phyloP scores from a whole-genome alignment of 208 protist genomes.

The Entamoeba moshkovskii region DNA sequence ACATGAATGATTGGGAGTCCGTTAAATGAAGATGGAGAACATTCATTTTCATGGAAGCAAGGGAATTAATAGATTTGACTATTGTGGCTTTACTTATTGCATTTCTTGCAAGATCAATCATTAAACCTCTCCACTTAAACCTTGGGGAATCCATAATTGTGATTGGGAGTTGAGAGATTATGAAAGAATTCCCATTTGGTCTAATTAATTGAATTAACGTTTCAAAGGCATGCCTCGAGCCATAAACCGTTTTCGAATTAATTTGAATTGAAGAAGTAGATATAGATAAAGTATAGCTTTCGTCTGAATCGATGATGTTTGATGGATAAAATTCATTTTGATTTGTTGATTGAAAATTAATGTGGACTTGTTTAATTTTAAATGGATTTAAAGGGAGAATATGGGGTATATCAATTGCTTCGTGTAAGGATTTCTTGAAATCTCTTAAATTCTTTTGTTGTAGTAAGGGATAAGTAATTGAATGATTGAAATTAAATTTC shows the following conservation, averaged over 20 bases:
- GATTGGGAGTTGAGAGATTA: background rate
- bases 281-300: background rate
- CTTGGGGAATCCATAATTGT: slow-evolving; percentile 42
- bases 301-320: background rate
- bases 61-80: slow-evolving; percentile 35
- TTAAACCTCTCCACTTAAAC: slow-evolving; percentile 45
- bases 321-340: background rate
- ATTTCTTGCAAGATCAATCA: slow-evolving; percentile 50
- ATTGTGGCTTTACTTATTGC: slow-evolving; percentile 31
- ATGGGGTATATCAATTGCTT: background rate
- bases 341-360: background rate
- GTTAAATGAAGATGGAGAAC: slow-evolving; percentile 47
- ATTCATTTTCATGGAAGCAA: slow-evolving; percentile 47
- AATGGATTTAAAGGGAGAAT: background rate
- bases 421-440: background rate
- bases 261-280: background rate
- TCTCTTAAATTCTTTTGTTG: background rate
- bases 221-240: slow-evolving; percentile 5
- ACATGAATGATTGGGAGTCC: slow-evolving; percentile 46
- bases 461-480: background rate
- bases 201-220: slow-evolving; percentile 19
- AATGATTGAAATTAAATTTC: background rate
- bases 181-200: background rate
- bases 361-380: background rate
- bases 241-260: background rate